Conservation (phyloP, 768 basidiomycete genomes). For the Leccinum arenicola region DNA sequence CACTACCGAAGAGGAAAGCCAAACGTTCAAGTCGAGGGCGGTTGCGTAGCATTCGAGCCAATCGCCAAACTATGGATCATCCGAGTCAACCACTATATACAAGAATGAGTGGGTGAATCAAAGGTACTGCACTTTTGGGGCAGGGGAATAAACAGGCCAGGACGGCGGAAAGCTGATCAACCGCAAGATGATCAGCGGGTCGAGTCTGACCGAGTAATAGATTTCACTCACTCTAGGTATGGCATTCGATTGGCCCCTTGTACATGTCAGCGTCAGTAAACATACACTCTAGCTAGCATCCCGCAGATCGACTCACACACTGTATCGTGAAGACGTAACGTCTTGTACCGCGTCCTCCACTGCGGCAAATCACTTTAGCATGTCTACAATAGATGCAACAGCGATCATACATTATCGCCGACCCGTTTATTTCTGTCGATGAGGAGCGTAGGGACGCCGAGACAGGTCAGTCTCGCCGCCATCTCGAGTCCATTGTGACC, state of each 20-base stretch:
- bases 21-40: slow-evolving; percentile 58
- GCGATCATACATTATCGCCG: slow-evolving; percentile 41
- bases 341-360: slow-evolving; percentile 58
- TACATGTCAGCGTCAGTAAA: background rate
- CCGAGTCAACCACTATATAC: background rate
- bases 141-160: slow-evolving; percentile 51
- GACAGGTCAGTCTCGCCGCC: slow-evolving; percentile 57
- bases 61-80: slow-evolving; percentile 45
- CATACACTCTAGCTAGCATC: slow-evolving; percentile 2
- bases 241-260: slow-evolving; percentile 54
- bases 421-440: slow-evolving; percentile 50
- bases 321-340: slow-evolving; percentile 51
- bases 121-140: slow-evolving; percentile 40
- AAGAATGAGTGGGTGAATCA: background rate
- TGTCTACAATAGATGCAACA: background rate
- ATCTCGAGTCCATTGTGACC: slow-evolving; percentile 65
- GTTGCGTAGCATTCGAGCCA: slow-evolving; percentile 63
- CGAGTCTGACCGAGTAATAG: background rate
- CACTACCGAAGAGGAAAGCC: slow-evolving; percentile 46
- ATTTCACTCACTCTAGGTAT: slow-evolving; percentile 44
- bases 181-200: background rate
- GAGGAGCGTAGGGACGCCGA: slow-evolving; percentile 54
- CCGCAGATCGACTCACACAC: slow-evolving; percentile 37
- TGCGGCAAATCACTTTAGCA: slow-evolving; percentile 12
- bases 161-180: slow-evolving; percentile 47